Evolutionary conservation across 1,139 yeast species (phyloP).

Genomic region (Geotrichum candidum): DNA sequence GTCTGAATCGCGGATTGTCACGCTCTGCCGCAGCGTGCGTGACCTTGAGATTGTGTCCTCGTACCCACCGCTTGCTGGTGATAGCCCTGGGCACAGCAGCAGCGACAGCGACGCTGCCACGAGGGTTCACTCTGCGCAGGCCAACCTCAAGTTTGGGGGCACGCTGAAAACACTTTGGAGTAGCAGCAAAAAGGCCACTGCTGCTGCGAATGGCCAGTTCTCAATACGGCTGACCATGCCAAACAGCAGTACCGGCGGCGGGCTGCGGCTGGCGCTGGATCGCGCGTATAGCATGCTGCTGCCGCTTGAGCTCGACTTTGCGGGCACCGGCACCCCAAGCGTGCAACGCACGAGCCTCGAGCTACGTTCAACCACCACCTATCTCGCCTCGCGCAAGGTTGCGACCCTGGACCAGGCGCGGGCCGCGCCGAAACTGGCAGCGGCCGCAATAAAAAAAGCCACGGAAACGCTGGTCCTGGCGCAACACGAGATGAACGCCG

Average conservation of each 20-base stretch:
- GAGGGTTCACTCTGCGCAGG: not conserved
- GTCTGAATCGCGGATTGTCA: not conserved
- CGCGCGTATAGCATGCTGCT: not conserved
- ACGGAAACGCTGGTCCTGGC: not conserved
- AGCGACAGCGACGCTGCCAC: not conserved
- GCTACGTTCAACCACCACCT: not conserved
- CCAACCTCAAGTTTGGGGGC: not conserved
- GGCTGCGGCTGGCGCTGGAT: not conserved
- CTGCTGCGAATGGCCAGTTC: not conserved
- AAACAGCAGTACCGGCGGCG: not conserved
- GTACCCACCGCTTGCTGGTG: not conserved
- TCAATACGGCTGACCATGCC: not conserved
- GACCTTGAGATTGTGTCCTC: constrained; percentile 6
- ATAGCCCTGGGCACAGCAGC: not conserved
- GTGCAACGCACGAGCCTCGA: not conserved
- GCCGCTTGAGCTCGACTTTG: constrained; percentile 1
- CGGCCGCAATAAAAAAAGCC: not conserved
- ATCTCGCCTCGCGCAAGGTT: constrained; percentile 1
- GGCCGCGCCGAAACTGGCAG: not conserved
- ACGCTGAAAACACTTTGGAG: not conserved
- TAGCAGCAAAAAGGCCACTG: not conserved
- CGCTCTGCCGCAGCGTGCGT: constrained; percentile 1
- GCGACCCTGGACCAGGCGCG: not conserved
- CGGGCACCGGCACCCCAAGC: not conserved
- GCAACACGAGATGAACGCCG: not conserved